Evolutionary conservation across 768 basidiomycete species (phyloP).

Genomic region (Termitomyces sp.): DNA sequence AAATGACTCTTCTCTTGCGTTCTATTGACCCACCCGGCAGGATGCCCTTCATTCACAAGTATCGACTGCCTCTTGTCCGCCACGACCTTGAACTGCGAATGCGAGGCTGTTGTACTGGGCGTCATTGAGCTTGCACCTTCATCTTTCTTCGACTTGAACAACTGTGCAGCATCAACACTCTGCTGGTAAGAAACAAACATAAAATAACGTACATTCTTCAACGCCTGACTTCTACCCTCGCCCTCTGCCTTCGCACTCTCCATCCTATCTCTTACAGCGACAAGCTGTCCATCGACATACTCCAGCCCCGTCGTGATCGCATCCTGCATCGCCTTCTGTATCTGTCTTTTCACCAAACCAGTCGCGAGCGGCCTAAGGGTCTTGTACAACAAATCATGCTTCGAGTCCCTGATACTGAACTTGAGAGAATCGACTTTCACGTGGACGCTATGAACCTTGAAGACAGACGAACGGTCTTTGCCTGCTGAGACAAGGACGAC

Average conservation of each 20-base stretch:
- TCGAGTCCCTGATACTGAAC: constrained; percentile 87
- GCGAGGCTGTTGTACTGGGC: constrained; percentile 15
- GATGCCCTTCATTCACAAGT: constrained; percentile 56
- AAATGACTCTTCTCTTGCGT: constrained; percentile 33
- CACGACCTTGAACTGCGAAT: constrained; percentile 78
- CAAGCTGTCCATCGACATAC: constrained; percentile 85
- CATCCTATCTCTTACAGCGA: constrained; percentile 79
- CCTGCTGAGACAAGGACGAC: constrained; percentile 55
- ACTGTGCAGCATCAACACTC: constrained; percentile 23
- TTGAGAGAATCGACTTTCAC: constrained; percentile 86
- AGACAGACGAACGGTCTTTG: constrained; percentile 64
- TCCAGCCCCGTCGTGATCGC: constrained; percentile 78
- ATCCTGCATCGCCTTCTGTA: constrained; percentile 48
- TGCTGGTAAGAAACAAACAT: not conserved
- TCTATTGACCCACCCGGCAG: constrained; percentile 69
- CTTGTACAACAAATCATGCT: constrained; percentile 88
- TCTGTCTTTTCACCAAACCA: constrained; percentile 74
- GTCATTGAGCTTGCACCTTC: constrained; percentile 19
- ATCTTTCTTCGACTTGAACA: constrained; percentile 55
- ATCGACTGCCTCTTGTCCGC: constrained; percentile 65
- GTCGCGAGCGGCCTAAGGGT: constrained; percentile 76
- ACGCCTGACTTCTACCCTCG: constrained; percentile 34
- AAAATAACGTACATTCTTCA: constrained; percentile 48
- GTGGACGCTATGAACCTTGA: constrained; percentile 63
- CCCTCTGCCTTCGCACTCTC: constrained; percentile 43